phyloP scores from a whole-genome alignment of 306 rosid species.

The Begonia masoniana region DNA sequence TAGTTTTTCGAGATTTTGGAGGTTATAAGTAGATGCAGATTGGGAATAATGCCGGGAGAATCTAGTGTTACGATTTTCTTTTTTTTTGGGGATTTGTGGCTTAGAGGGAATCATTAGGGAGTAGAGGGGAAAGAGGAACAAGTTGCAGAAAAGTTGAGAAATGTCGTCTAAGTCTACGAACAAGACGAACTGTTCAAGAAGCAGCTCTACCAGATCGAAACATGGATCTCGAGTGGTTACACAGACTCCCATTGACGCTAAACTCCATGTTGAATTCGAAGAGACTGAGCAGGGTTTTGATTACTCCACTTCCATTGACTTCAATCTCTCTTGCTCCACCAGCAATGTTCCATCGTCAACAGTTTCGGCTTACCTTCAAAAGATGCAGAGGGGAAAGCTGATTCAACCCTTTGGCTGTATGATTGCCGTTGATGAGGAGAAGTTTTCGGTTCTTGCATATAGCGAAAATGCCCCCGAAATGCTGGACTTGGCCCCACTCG shows the following conservation, averaged over 20 bases:
- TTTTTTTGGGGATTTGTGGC: neutral
- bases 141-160: constrained; percentile 4
- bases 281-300: constrained; percentile 13
- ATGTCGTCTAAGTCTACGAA: constrained; percentile 23
- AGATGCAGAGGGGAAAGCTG: constrained; percentile 26
- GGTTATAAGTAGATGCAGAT: too few species aligned
- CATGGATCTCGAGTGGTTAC: constrained; percentile 17
- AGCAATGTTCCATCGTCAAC: constrained; percentile 23
- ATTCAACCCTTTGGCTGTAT: constrained; percentile 36
- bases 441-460: constrained; percentile 23
- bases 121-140: neutral
- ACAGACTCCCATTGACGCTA: constrained; percentile 29
- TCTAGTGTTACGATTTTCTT: neutral
- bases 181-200: constrained; percentile 20
- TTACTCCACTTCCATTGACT: constrained; percentile 20
- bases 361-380: constrained; percentile 27
- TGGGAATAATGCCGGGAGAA: too few species aligned
- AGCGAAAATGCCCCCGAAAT: constrained; percentile 35
- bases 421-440: constrained; percentile 24
- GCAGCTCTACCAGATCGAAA: constrained; percentile 15
- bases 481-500: constrained; percentile 36
- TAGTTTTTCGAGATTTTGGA: too few species aligned
- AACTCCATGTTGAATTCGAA: constrained; percentile 22
- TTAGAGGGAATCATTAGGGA: neutral
- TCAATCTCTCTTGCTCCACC: constrained; percentile 20